Percentiles rank a stretch among this genome's conserved stretches.
phyloP scores from a whole-genome alignment of 257 asterid species.

The Solanum sitiens region DNA sequence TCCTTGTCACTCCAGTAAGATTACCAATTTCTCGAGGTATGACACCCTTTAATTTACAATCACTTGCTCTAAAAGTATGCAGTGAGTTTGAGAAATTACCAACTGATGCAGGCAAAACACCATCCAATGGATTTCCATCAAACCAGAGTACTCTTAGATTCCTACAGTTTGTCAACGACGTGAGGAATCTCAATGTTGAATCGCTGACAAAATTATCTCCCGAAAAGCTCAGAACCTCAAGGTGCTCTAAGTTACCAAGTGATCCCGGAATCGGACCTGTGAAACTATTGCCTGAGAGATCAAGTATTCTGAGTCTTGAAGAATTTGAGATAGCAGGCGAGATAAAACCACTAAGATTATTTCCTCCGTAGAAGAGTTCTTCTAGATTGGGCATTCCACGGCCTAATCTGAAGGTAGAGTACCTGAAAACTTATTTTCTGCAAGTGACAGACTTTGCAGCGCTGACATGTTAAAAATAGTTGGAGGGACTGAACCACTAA shows the following conservation, averaged over 20 bases:
- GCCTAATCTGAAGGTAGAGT: not conserved
- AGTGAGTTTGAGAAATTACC: not conserved
- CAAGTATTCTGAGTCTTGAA: not conserved
- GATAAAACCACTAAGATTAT: not conserved
- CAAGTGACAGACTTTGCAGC: accelerated
- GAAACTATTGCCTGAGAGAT: not conserved
- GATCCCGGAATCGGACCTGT: not conserved
- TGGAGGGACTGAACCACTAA: not conserved
- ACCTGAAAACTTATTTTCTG: not conserved
- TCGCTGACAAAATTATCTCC: accelerated
- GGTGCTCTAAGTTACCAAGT: not conserved
- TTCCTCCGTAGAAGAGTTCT: accelerated
- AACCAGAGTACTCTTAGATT: not conserved
- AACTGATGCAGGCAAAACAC: not conserved
- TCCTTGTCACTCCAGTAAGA: not conserved
- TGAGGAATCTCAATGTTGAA: not conserved
- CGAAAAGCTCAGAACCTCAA: not conserved
- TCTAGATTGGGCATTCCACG: not conserved
- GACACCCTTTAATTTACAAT: not conserved
- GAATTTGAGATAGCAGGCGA: not conserved
- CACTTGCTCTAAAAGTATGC: accelerated
- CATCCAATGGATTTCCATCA: not conserved
- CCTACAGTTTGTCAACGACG: not conserved
- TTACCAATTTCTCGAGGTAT: not conserved
- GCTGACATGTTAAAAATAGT: not conserved